phyloP scores from a whole-genome alignment of 1,139 yeast genomes.

The Yamadazyma membranifaciens region DNA sequence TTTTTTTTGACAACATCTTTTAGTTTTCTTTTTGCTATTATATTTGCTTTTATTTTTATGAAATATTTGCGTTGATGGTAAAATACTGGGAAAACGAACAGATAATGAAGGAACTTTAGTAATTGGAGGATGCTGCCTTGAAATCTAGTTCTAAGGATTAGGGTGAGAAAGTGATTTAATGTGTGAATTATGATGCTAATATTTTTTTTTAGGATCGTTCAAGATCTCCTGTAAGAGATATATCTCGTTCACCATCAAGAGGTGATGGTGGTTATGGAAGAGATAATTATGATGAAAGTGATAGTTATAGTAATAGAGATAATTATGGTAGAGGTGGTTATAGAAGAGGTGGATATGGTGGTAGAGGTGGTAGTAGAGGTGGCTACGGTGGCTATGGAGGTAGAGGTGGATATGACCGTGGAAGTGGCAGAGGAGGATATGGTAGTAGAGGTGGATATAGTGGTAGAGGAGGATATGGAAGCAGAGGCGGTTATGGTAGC shows the following conservation, averaged over 20 bases:
- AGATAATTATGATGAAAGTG: conserved; percentile 12
- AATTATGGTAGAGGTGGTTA: not conserved
- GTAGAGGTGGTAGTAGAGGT: conserved; percentile 9
- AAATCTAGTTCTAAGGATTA: not conserved
- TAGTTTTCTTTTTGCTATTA: not conserved
- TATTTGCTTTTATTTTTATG: too few relatives aligned
- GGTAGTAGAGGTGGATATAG: conserved; percentile 20
- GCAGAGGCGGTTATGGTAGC: conserved; percentile 19
- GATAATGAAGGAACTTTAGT: too few relatives aligned
- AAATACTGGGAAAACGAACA: not conserved
- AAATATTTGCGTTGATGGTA: too few relatives aligned
- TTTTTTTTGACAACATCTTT: not conserved
- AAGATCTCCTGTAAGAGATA: conserved; percentile 45
- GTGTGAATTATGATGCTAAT: conserved; percentile 18
- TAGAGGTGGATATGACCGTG: conserved; percentile 18
- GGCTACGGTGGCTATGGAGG: conserved; percentile 10
- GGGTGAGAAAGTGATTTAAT: not conserved
- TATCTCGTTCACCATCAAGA: conserved; percentile 32
- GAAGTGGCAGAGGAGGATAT: conserved; percentile 1
- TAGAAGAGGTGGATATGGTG: not conserved
- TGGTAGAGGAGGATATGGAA: conserved; percentile 24
- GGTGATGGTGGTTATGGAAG: conserved; percentile 6
- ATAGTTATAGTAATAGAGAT: conserved; percentile 17
- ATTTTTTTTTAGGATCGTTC: conserved; percentile 40
- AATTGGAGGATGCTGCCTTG: not conserved